Percentiles rank a stretch among this genome's conserved stretches.
phyloP scores from a whole-genome alignment of 2,329 filamentous ascomycete species.

The Xylariaceae sp. region DNA sequence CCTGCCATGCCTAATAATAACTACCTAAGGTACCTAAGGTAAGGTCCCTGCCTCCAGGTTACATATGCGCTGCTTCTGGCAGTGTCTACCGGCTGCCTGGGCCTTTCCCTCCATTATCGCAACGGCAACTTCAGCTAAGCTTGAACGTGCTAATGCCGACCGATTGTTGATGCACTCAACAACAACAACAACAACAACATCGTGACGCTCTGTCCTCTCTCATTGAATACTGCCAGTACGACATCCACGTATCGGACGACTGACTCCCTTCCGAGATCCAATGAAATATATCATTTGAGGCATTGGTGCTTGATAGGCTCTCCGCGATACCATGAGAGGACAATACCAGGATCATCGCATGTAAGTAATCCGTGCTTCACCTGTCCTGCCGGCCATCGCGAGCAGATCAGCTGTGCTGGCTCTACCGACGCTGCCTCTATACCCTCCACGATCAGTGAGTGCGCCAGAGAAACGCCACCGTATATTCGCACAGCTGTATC shows the following conservation, averaged over 20 bases:
- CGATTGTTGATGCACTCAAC: neutral
- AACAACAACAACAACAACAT: neutral
- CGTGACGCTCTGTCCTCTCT: neutral
- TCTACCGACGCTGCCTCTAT: neutral
- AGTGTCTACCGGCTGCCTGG: neutral
- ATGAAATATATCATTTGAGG: neutral
- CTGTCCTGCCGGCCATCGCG: neutral
- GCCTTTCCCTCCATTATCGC: neutral
- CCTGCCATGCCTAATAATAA: too few species aligned
- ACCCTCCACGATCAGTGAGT: conserved; percentile 8
- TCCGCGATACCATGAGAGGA: conserved; percentile 8
- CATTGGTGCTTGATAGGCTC: neutral
- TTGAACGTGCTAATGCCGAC: too few species aligned
- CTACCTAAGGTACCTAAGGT: too few species aligned
- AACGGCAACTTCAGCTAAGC: neutral
- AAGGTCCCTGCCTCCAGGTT: neutral
- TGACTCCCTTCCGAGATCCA: neutral
- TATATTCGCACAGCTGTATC: neutral
- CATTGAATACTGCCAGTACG: neutral
- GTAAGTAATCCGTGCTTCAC: conserved; percentile 12
- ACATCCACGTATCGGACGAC: neutral
- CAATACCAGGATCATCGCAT: conserved; percentile 14
- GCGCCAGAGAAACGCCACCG: conserved; percentile 12
- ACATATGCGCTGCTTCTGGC: too few species aligned
- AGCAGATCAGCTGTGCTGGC: conserved; percentile 2